phyloP scores from a whole-genome alignment of 371 early-diverging fungal genomes.

The Mucor sp. region DNA sequence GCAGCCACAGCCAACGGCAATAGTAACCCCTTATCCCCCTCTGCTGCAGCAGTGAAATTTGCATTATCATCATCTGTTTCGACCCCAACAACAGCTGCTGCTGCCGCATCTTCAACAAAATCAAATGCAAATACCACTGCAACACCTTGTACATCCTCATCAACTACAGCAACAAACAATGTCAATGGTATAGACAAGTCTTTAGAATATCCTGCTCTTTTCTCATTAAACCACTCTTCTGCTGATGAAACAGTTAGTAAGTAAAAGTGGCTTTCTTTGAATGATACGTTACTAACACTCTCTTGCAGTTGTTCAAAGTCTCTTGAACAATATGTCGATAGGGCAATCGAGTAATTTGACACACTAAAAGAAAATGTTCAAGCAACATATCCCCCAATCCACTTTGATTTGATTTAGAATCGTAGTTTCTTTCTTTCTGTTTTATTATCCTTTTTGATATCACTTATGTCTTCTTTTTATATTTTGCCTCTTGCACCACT shows the following conservation, averaged over 20 bases:
- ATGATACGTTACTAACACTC: neutral
- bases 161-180: neutral
- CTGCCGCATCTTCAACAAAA: neutral
- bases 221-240: slow-evolving; percentile 28
- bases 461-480: neutral
- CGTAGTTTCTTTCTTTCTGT: neutral
- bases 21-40: neutral
- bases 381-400: neutral
- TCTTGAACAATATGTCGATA: slow-evolving; percentile 29
- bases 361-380: slow-evolving; percentile 1
- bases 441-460: neutral
- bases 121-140: neutral
- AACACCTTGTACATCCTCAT: neutral
- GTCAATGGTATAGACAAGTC: slow-evolving; percentile 9
- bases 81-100: slow-evolving; percentile 12
- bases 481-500: neutral
- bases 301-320: slow-evolving; percentile 24
- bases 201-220: slow-evolving; percentile 25
- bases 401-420: neutral
- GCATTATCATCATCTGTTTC: slow-evolving; percentile 26
- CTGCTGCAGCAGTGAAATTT: slow-evolving; percentile 15
- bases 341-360: slow-evolving; percentile 17
- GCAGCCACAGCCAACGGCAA: neutral
- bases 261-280: neutral
- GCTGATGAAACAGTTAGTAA: slow-evolving; percentile 32